Base-by-base conservation (phyloP, 306 rosid species). In the Ziziphus jujuba region DNA sequence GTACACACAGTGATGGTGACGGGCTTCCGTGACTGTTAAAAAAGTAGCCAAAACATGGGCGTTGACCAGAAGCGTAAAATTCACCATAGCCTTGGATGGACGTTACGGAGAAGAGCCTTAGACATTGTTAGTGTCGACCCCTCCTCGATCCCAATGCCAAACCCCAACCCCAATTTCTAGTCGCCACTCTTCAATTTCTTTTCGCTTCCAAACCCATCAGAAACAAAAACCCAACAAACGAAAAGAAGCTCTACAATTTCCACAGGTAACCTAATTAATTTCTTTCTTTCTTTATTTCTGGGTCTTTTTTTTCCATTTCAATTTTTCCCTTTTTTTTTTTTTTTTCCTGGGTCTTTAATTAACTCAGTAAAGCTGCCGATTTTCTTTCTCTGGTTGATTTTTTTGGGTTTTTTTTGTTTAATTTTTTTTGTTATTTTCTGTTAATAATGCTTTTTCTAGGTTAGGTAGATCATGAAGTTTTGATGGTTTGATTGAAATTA, bases 41-140 rank as follows among this genome's bases (percentile, higher is more conserved):
- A 28, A 58, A 58, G 31, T 14, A 35, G n/a, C 38, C 0, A 28
- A n/a, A 16, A 15, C 0, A 6, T 12, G 50, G 5, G 50, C 50
- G 17, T 16, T 7, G 17, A 10, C 17, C 9, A 8, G 2, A 35
- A n/a, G 63, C 63, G 63, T 59, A 17, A 33, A 34, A 13, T 35
- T 19, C 5, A 23, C 38, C 70, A 43, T 65, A 24, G 28, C 7
- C 8, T n/a, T 17, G 31, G 63, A 59, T 31, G 69, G 63, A 28
- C 77, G 66, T 66, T 47, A 60, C 81, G 73, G 59, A n/a, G n/a
- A n/a, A n/a, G n/a, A 53, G 9, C 65, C 73, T 53, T n/a, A n/a
- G 13, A 31, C 4, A 0, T 16, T 22, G 11, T 33, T 25, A 47
- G 60, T 28, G 33, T 28, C 33, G 33, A 2, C 33, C 33, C 33